Evolutionary conservation across 2,329 filamentous ascomycete species (phyloP).

Genomic region (Raffaelea albimanens): DNA sequence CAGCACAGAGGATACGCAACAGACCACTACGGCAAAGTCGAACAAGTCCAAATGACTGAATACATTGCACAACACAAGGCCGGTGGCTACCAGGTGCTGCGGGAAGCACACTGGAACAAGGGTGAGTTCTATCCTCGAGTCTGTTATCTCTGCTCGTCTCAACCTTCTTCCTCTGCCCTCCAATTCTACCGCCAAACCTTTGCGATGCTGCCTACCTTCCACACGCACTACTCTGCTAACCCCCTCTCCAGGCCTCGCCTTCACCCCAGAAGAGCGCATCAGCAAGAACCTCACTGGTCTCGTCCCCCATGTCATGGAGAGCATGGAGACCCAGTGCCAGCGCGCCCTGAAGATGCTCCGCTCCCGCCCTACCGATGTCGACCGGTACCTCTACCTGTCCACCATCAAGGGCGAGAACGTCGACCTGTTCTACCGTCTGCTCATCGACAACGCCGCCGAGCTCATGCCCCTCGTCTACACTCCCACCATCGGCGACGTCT

Average conservation of each 20-base stretch:
- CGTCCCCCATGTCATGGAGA: conserved; percentile 55
- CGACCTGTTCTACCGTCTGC: conserved; percentile 74
- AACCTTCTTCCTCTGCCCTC: neutral
- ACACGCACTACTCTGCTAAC: conserved; percentile 2
- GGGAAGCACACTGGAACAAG: conserved; percentile 57
- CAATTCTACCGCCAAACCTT: no score
- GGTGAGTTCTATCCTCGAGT: conserved; percentile 29
- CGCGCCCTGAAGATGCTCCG: conserved; percentile 68
- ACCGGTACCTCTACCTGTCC: conserved; percentile 78
- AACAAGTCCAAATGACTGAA: conserved; percentile 43
- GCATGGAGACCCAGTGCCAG: conserved; percentile 48
- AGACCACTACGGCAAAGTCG: conserved; percentile 44
- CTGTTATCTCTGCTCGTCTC: neutral
- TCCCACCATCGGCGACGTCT: conserved; percentile 89
- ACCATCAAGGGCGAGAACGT: conserved; percentile 65
- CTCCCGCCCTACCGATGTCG: conserved; percentile 58
- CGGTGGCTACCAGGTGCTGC: conserved; percentile 50
- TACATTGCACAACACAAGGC: conserved; percentile 43
- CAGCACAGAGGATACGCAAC: conserved; percentile 51
- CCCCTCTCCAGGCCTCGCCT: conserved; percentile 44
- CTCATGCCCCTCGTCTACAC: conserved; percentile 81
- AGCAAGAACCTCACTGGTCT: conserved; percentile 57
- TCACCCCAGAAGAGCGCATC: conserved; percentile 54
- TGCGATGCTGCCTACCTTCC: no score
- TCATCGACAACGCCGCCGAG: conserved; percentile 66